These are phyloP conservation scores for Rhynchospora breviuscula DNA, from an alignment of 176 grass and related monocot species.

Conservation along the genomic window DNA sequence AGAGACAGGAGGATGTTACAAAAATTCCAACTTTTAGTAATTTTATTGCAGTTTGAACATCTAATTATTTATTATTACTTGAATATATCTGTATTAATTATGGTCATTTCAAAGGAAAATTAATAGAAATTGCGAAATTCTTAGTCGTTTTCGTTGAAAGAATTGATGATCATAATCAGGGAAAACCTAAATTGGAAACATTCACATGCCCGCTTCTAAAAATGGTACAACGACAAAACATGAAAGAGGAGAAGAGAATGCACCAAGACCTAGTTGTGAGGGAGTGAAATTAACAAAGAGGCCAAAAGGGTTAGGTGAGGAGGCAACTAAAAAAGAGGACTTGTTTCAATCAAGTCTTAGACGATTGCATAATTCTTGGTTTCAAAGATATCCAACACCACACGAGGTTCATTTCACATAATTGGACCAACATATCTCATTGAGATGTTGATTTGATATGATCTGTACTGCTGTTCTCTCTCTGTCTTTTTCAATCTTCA, in stretches of 20 bases:
- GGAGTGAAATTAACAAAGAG: not conserved
- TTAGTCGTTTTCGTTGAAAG: not conserved
- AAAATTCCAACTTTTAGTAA: not conserved
- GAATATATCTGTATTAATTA: not conserved
- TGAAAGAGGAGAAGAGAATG: not conserved
- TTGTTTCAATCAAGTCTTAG: slow-evolving; percentile 5
- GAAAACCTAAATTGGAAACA: not conserved
- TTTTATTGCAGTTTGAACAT: not conserved
- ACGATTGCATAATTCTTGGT: slow-evolving; percentile 4
- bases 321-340: not conserved
- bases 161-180: not conserved
- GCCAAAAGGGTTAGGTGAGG: not conserved
- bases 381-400: slow-evolving; percentile 25
- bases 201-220: not conserved
- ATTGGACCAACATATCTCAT: not conserved
- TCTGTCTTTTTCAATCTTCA: not conserved
- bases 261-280: not conserved
- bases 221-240: not conserved
- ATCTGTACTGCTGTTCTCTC: not conserved
- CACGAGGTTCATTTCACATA: slow-evolving; percentile 1
- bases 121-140: not conserved
- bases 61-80: not conserved
- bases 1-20: not conserved
- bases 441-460: not conserved
- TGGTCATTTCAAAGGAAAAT: not conserved